phyloP scores from a whole-genome alignment of 208 protist species.

The Entamoeba nuttalli region DNA sequence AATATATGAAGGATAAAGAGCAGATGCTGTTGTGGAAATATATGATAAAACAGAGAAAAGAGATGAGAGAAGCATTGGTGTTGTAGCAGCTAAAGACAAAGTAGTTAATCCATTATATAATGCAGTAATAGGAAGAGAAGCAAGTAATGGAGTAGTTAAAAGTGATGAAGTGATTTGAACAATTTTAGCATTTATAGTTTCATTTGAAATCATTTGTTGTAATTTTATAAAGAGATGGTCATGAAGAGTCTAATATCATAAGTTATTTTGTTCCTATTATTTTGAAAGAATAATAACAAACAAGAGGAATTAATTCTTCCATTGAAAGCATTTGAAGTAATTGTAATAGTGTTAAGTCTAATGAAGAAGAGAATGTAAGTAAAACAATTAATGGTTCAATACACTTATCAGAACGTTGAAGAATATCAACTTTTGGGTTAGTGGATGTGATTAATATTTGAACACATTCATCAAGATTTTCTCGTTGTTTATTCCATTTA shows the following conservation, averaged over 20 bases:
- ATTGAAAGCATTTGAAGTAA: neutral
- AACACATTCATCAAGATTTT: neutral
- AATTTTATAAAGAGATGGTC: neutral
- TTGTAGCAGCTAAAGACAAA: neutral
- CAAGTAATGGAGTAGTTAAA: neutral
- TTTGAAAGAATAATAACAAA: neutral
- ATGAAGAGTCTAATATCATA: neutral
- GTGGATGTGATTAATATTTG: neutral
- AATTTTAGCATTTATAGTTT: neutral
- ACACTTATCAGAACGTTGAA: neutral
- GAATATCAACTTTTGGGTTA: neutral
- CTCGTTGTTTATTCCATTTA: neutral
- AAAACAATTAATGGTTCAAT: neutral
- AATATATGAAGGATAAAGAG: neutral
- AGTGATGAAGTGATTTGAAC: neutral
- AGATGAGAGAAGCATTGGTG: neutral
- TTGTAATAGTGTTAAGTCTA: neutral
- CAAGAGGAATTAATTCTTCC: neutral
- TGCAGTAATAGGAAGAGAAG: neutral
- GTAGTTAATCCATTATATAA: neutral
- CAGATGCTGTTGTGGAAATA: neutral
- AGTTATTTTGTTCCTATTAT: neutral
- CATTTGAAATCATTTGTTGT: neutral
- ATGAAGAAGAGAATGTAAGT: neutral
- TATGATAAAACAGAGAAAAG: neutral